These are phyloP conservation scores for Purpureocillium lavendulum DNA, from an alignment of 2,329 filamentous ascomycete genomes.

Conservation along the genomic window DNA sequence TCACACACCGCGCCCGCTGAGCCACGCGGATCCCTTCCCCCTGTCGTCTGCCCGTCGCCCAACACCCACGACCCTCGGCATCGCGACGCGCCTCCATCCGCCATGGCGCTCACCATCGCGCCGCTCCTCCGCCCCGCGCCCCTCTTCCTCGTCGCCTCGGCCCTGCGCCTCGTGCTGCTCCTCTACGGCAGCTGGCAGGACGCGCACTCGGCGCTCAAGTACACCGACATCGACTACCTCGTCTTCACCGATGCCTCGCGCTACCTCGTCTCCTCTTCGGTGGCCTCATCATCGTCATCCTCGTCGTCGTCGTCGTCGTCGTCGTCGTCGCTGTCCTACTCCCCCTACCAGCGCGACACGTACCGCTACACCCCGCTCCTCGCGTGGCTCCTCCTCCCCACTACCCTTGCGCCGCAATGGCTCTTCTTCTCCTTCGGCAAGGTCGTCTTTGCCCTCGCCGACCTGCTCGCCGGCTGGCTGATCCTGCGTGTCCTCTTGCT, in stretches of 20 bases:
- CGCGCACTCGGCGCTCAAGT: constrained; percentile 84
- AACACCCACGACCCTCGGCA: neutral
- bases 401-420: constrained; percentile 42
- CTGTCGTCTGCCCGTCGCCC: too few species aligned
- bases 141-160: constrained; percentile 48
- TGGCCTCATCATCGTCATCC: neutral
- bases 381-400: constrained; percentile 84
- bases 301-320: neutral
- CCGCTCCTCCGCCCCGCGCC: constrained; percentile 26
- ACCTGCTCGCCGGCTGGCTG: constrained; percentile 77
- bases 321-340: constrained; percentile 19
- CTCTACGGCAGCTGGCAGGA: constrained; percentile 92
- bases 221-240: constrained; percentile 97
- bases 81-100: neutral
- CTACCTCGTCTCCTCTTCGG: constrained; percentile 59
- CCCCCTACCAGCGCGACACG: constrained; percentile 83
- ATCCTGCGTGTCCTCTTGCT: constrained; percentile 39
- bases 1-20: too few species aligned
- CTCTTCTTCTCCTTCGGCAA: constrained; percentile 80
- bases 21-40: too few species aligned
- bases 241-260: constrained; percentile 95
- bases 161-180: constrained; percentile 66
- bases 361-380: constrained; percentile 95
- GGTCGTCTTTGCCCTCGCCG: constrained; percentile 72
- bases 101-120: constrained; percentile 5